Conservation (phyloP, 176 grass and related monocot species). For the Ananas comosus region DNA sequence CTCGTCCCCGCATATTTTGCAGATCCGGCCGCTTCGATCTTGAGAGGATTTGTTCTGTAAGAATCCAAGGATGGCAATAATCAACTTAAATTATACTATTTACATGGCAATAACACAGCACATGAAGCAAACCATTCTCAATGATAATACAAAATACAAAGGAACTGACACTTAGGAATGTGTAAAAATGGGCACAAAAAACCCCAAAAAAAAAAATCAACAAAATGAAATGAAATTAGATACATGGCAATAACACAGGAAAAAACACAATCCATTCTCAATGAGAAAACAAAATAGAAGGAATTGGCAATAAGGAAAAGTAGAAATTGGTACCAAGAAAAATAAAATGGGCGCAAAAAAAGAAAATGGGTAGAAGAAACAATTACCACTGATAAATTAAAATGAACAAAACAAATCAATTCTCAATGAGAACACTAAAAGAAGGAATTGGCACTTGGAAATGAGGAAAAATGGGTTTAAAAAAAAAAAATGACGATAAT, state of each 20-base stretch:
- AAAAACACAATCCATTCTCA: neutral
- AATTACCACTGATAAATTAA: too few relatives aligned
- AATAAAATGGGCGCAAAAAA: too few relatives aligned
- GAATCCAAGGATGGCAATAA: neutral
- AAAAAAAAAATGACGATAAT: too few relatives aligned
- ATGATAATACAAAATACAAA: neutral
- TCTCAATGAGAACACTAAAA: neutral
- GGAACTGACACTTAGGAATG: too few relatives aligned
- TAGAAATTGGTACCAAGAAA: neutral
- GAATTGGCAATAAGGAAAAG: neutral
- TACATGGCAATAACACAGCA: neutral
- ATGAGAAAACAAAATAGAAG: neutral
- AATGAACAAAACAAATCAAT: neutral
- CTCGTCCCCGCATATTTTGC: constrained; percentile 36
- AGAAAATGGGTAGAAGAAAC: too few relatives aligned
- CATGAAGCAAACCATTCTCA: neutral
- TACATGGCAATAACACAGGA: neutral
- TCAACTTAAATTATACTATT: neutral
- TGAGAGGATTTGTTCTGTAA: constrained; percentile 24
- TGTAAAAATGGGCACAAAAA: neutral
- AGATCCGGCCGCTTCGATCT: constrained; percentile 17
- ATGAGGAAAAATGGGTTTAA: neutral
- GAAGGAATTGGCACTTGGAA: neutral
- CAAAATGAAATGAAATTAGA: too few relatives aligned
- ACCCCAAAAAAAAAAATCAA: neutral